Base-by-base conservation (phyloP, 108 stramenopile species). In the Cylindrotheca fusiformis region DNA sequence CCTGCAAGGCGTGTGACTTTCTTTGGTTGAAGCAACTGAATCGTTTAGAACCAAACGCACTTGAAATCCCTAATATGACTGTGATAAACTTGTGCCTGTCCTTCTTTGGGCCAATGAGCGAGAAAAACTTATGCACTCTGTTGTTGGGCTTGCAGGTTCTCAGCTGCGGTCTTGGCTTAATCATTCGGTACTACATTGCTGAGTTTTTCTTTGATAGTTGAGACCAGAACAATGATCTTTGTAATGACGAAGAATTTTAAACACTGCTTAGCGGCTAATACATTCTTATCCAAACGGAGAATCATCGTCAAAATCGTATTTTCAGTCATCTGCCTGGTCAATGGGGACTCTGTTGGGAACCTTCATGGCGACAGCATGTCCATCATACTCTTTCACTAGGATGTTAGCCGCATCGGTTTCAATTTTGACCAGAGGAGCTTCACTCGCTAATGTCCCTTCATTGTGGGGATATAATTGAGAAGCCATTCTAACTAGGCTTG, bases 21-120 rank as follows among this genome's bases (percentile, higher is more conserved):
- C 22, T 24, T 20, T 80, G 72, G 72, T 56, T 83, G 24, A 82
- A 88, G 56, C 21, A 44, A 50, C 54, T 69, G 31, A 62, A 67
- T 46, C 44, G 59, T 3, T 30, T 67, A 26, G 31, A 60, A 14
- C 62, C 69, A 19, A 51, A 72, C 19, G 72, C 64, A 19, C 75
- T 56, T 0, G 61, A 82, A 50, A 57, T 79, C 6, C 85, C 90
- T 25, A 99, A 99, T 65, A 84, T 97, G 88, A 99, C 99, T 0
- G 75, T 98, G 25, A 92, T 98, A 51, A 95, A 94, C 73, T 32
- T 93, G 19, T 88, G 75, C 32, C 76, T 99, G 44, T 92, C 92
- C 30, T 54, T 94, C 0, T 72, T 75, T 6, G 97, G 97, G 0
- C 95, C 95, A 0, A 81, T 96, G 95, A 87, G 80, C 24, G 99